Conservation (phyloP, 345 rosid genomes). For the Cardamine resedifolia region DNA sequence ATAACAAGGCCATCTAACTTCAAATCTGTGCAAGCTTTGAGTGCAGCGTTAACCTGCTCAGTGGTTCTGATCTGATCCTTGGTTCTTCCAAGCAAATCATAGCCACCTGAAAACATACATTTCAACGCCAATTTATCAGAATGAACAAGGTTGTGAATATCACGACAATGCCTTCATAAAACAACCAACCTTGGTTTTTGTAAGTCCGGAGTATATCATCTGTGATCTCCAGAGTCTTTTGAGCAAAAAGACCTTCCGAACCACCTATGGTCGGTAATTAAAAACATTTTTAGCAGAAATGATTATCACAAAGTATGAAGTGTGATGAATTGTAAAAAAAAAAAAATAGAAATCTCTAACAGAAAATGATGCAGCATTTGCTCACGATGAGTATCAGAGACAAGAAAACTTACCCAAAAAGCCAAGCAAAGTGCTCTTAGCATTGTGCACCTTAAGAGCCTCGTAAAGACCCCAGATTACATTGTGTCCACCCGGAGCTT, state of each 20-base stretch:
- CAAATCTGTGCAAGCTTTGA: conserved; percentile 76
- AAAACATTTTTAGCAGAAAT: neutral
- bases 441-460: conserved; percentile 84
- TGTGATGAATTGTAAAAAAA: neutral
- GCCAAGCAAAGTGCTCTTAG: conserved; percentile 69
- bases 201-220: conserved; percentile 77
- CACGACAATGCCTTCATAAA: conserved; percentile 7
- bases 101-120: conserved; percentile 64
- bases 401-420: conserved; percentile 63
- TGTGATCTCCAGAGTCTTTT: conserved; percentile 82
- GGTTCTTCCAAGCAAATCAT: conserved; percentile 94
- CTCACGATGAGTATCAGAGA: neutral
- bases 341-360: neutral
- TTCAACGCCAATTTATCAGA: conserved; percentile 21
- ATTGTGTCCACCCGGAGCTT: conserved; percentile 98
- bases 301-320: neutral
- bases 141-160: conserved; percentile 18
- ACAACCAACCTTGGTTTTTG: conserved; percentile 85
- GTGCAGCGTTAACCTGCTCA: conserved; percentile 90
- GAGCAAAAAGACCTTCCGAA: conserved; percentile 95
- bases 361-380: neutral
- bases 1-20: conserved; percentile 96
- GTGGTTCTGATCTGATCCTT: conserved; percentile 96
- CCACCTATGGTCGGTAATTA: conserved; percentile 58
- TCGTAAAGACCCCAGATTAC: conserved; percentile 88